Base-by-base conservation (phyloP, 2,329 filamentous ascomycete species). In the Colletotrichum cereale region DNA sequence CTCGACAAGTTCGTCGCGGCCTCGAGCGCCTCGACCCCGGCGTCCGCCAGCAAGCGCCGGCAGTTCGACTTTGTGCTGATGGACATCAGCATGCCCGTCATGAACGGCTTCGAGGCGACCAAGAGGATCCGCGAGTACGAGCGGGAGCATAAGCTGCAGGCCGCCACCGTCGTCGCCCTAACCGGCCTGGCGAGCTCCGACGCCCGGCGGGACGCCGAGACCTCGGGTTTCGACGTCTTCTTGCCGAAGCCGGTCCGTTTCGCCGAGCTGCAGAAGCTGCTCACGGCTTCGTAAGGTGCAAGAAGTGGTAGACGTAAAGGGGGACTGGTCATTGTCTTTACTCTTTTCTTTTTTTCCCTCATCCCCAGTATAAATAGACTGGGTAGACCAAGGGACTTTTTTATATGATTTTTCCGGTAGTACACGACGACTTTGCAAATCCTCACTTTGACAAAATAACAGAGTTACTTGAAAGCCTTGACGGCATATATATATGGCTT, bases 31-130 rank as follows among this genome's bases (percentile, higher is more conserved):
- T 57, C 29, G 24, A 44, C n/a, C 10, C n/a, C 21, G 1, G 18
- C 63, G n/a, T 47, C 2, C 8, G 56, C 73, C 42, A 66, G 68
- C 29, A 61, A 57, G 8, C 68, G 66, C 6, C 71, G 66, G 3
- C 73, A 50, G 2, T 83, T 83, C 48, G 79, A 80, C 60, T 81
- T 78, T 31, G 73, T 84, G 2, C 75, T 84, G 1, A 84, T 84
- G 82, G 87, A 89, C 73, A 83, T 88, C 8, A 85, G 82, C 76
- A 89, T 89, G 88, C 87, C 87, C 0, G 80, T 88, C 5, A 84
- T 89, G 74, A 84, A 89, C 73, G 86, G 86, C 0, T 79, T 87
- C 18, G 84, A 84, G 26, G 82, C 85, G 0, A 88, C 86, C 11
- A 80, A 81, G 12, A 80, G 80, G 65, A 88, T 89, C 26, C 82